These are phyloP conservation scores for Yamadazyma mexicana DNA, from an alignment of 1,139 yeast genomes.

Conservation along the genomic window DNA sequence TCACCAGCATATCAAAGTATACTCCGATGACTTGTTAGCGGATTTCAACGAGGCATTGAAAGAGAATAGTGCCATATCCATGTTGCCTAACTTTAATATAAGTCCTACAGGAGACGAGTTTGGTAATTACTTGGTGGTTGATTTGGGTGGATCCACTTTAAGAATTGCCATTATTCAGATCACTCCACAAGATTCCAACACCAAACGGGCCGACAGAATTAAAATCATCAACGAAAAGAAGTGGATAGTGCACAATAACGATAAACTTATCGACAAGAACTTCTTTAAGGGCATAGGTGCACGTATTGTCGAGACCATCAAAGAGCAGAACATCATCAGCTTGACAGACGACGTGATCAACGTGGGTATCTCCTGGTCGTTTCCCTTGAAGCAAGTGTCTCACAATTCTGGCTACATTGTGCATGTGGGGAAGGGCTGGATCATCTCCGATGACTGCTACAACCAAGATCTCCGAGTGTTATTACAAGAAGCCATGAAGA, in stretches of 20 bases:
- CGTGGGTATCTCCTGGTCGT: conserved; percentile 60
- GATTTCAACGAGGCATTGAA: conserved; percentile 33
- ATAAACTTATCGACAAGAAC: conserved; percentile 34
- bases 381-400: conserved; percentile 48
- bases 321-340: conserved; percentile 25
- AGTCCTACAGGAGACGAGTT: conserved; percentile 42
- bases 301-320: conserved; percentile 32
- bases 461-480: conserved; percentile 43
- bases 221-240: conserved; percentile 33
- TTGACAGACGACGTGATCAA: conserved; percentile 22
- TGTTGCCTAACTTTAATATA: conserved; percentile 49
- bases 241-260: conserved; percentile 42
- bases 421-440: conserved; percentile 54
- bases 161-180: conserved; percentile 48
- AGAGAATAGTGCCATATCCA: conserved; percentile 33
- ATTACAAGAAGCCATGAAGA: conserved; percentile 31
- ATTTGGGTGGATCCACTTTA: conserved; percentile 57
- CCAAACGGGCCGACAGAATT: conserved; percentile 22
- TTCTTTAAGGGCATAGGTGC: conserved; percentile 45
- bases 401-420: conserved; percentile 47
- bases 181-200: conserved; percentile 7
- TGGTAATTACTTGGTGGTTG: conserved; percentile 49
- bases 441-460: conserved; percentile 37
- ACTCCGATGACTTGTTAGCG: conserved; percentile 6
- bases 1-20: conserved; percentile 2